phyloP scores from a whole-genome alignment of 1,139 yeast species.

The Hyphopichia wangnamkhiaoensis region DNA sequence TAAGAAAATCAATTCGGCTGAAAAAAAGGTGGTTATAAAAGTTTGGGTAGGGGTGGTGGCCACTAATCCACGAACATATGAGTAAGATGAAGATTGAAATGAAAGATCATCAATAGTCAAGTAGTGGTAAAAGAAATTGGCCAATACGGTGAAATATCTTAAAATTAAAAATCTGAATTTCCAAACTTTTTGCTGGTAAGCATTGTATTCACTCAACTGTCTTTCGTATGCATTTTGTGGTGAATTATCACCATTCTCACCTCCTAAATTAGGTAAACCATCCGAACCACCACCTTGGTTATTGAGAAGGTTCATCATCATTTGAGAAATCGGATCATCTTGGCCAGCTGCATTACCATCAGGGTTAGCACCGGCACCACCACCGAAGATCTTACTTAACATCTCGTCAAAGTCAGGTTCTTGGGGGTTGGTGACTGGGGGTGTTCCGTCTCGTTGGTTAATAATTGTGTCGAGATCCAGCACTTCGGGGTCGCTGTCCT shows the following conservation, averaged over 20 bases:
- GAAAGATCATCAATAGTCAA: slow-evolving; percentile 13
- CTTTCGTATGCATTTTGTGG: slow-evolving; percentile 21
- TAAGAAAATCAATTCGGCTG: slow-evolving; percentile 36
- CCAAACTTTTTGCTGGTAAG: slow-evolving; percentile 35
- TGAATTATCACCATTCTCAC: slow-evolving; percentile 9
- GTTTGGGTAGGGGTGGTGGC: slow-evolving; percentile 15
- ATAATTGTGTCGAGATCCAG: slow-evolving; percentile 26
- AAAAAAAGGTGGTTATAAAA: slow-evolving; percentile 32
- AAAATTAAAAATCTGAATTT: slow-evolving; percentile 33
- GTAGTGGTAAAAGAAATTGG: slow-evolving; percentile 41
- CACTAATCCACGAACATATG: slow-evolving; percentile 26
- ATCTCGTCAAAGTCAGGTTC: slow-evolving; percentile 35
- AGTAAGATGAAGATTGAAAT: slow-evolving; percentile 34
- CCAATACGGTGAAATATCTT: slow-evolving; percentile 26
- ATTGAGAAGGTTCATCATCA: slow-evolving; percentile 32
- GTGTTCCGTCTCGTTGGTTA: slow-evolving; percentile 7
- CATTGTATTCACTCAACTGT: slow-evolving; percentile 31
- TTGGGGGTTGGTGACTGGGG: slow-evolving; percentile 6
- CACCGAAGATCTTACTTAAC: slow-evolving; percentile 35
- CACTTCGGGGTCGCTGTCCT: slow-evolving; percentile 38
- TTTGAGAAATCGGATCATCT: slow-evolving; percentile 30
- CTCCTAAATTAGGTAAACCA: neutral
- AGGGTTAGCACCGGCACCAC: slow-evolving; percentile 11
- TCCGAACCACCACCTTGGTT: slow-evolving; percentile 10
- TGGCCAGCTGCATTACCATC: slow-evolving; percentile 10